Evolutionary conservation across 768 basidiomycete species (phyloP).

Genomic region (Boletus insuetus): DNA sequence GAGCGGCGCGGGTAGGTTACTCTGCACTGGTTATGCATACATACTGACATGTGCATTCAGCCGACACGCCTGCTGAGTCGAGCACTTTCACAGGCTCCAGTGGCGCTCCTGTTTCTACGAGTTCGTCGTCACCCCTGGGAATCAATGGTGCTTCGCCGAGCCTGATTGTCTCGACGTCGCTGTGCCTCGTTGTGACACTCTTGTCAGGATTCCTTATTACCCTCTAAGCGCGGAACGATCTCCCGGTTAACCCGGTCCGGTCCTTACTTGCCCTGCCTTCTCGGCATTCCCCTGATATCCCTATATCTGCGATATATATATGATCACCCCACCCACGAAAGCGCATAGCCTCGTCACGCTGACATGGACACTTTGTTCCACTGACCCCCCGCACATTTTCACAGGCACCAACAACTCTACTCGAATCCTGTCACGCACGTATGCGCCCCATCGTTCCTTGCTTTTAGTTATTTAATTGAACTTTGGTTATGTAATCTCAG

Average conservation of each 20-base stretch:
- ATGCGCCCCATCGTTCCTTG: no score
- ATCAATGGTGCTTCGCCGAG: not conserved
- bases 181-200: slow-evolving; percentile 11
- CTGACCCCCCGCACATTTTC: no score
- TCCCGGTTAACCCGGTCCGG: not conserved
- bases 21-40: no score
- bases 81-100: not conserved
- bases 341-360: no score
- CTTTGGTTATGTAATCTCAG: no score
- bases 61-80: not conserved
- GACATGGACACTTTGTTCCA: no score
- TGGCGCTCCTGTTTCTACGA: slow-evolving; percentile 3
- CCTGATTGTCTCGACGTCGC: slow-evolving; percentile 10
- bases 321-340: no score
- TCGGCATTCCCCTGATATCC: no score
- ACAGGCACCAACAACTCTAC: no score
- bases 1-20: not conserved
- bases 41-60: not conserved
- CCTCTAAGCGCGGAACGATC: slow-evolving; percentile 1
- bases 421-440: no score
- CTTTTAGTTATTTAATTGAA: no score
- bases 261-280: not conserved
- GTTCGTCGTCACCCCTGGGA: not conserved
- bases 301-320: no score
- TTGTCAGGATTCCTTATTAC: slow-evolving; percentile 4